Evolutionary conservation across 106 monocot genomes (phyloP).

Genomic region (Narthecium ossifragum): DNA sequence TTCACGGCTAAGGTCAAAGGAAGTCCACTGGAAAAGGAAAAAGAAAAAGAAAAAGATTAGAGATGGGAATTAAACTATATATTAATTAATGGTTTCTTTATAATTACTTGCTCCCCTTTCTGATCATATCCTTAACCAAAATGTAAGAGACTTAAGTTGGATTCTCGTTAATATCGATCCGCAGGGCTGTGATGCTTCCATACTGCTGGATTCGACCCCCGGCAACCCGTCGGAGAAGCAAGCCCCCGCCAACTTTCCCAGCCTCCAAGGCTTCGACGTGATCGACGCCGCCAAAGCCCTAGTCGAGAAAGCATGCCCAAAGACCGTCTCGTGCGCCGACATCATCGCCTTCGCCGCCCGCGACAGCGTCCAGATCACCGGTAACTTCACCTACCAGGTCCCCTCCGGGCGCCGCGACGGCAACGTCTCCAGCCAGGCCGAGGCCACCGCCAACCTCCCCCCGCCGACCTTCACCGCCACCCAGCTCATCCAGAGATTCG

Average conservation of each 20-base stretch:
- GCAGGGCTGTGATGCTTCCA: slow-evolving; percentile 23
- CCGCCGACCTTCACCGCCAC: slow-evolving; percentile 17
- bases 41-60: no score
- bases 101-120: no score
- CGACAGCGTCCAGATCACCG: slow-evolving; percentile 17
- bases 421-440: slow-evolving; percentile 1
- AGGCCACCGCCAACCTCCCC: slow-evolving; percentile 32
- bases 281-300: slow-evolving; percentile 21
- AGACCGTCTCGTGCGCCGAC: slow-evolving; percentile 41
- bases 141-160: no score
- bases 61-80: no score
- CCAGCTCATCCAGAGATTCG: slow-evolving; percentile 15
- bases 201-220: slow-evolving; percentile 7
- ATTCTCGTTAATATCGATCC: no score
- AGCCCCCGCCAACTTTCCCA: slow-evolving; percentile 1
- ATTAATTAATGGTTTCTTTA: no score
- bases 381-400: slow-evolving; percentile 17
- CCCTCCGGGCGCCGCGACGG: slow-evolving; percentile 47
- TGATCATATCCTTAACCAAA: no score
- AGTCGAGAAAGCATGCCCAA: slow-evolving; percentile 14
- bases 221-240: slow-evolving; percentile 11
- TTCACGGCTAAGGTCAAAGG: no score
- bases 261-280: slow-evolving; percentile 20
- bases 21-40: no score
- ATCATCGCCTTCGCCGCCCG: slow-evolving; percentile 40